Evolutionary conservation across 768 basidiomycete genomes (phyloP).

Genomic region (Leccinum uliginosum): DNA sequence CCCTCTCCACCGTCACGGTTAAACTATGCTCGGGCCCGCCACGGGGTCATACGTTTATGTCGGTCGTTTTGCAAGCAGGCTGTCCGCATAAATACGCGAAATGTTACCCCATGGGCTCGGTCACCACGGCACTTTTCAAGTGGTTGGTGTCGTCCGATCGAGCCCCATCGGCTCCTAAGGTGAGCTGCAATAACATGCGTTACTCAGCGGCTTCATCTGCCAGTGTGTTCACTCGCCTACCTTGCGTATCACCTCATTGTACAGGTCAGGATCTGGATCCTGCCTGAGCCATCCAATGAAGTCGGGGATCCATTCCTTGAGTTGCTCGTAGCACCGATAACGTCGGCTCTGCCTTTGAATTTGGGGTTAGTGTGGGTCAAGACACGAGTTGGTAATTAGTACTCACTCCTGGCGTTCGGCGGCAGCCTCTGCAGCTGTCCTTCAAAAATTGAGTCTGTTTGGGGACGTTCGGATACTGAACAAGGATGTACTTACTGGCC

Average conservation of each 20-base stretch:
- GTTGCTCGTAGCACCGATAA: not conserved
- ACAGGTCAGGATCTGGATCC: not conserved
- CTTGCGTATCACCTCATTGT: not conserved
- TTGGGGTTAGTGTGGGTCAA: not conserved
- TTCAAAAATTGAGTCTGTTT: no score
- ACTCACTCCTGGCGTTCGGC: no score
- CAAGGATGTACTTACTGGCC: not conserved
- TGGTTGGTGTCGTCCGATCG: not conserved
- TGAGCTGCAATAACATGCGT: not conserved
- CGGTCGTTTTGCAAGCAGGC: no score
- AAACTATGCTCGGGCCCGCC: no score
- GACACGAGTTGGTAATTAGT: not conserved
- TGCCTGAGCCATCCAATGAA: not conserved
- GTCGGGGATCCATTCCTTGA: not conserved
- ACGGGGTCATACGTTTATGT: no score
- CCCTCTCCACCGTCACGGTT: no score
- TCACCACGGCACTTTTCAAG: not conserved
- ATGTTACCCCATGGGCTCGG: no score
- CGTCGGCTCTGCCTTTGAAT: not conserved
- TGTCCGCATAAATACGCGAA: no score
- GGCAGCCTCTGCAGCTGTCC: no score
- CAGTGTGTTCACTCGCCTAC: not conserved
- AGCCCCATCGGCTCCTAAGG: not conserved
- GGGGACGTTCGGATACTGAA: no score
- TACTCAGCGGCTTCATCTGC: not conserved